Base-by-base conservation (phyloP, 352 stramenopile genomes). In the Phytopythium oedochilum region DNA sequence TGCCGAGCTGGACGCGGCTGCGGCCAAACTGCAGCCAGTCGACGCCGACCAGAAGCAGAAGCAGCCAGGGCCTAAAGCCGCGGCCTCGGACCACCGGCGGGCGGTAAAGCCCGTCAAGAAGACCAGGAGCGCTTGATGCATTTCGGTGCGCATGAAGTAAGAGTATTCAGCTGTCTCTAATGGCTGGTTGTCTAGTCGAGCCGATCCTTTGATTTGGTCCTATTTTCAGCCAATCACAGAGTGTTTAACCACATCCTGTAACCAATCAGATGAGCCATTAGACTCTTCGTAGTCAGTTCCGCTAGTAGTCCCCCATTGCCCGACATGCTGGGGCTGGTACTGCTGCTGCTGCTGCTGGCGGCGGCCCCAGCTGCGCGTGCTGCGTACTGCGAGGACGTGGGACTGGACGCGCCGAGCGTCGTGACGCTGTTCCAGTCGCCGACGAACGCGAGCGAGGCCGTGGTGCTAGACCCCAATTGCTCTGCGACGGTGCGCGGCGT, bases 361-460 rank as follows among this genome's bases (percentile, higher is more conserved):
- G 14, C 28, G 34, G n/a, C n/a, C n/a, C n/a, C n/a, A n/a, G 26
- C n/a, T 22, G n/a, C 44, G 11, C 12, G 9, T 36, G 23, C 11
- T 9, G 36, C 12, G 20, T 11, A 20, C 38, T 61, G 55, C 47
- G 46, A 50, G n/a, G 35, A 35, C 26, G 22, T 52, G 3, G 20
- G 17, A 2, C 47, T 56, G 15, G 46, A 51, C 10, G 39, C 46
- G 1, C 55, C 55, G 29, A 34, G 17, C 35, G 36, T 23, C 39
- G 47, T 57, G 47, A 73, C 66, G 31, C 50, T 73, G 36, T 60
- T 68, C 44, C 55, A 53, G 17, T 63, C 61, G 10, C n/a, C 48
- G 9, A 38, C 45, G 28, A 64, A 68, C 53, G 44, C 36, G 5
- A 59, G 23, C 42, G 52, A 53, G 17, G 66, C 66, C 34, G 57